Conservation (phyloP, 768 basidiomycete genomes). For the Trametes sanguinea region DNA sequence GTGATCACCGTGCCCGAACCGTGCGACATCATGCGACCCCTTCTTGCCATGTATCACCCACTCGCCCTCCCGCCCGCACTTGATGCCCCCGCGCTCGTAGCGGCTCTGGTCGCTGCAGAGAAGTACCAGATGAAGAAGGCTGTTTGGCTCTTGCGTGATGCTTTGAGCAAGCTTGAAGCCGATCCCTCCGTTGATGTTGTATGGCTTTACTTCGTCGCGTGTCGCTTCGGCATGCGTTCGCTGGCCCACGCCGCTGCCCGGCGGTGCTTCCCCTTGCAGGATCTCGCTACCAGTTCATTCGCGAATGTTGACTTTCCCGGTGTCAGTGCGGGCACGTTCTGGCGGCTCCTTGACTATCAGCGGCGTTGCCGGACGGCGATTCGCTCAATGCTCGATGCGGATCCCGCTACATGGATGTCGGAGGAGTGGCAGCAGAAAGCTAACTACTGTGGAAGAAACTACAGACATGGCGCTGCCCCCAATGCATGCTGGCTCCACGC, state of each 20-base stretch:
- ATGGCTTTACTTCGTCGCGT: conserved; percentile 8
- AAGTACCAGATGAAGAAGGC: conserved; percentile 13
- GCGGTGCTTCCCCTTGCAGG: background rate
- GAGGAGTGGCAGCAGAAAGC: background rate
- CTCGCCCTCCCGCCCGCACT: background rate
- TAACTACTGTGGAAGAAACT: background rate
- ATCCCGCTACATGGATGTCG: background rate
- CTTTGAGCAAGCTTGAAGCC: background rate
- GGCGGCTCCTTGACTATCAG: conserved; percentile 11
- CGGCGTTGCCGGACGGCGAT: conserved; percentile 1
- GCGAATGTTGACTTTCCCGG: background rate
- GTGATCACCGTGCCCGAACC: conserved; percentile 23
- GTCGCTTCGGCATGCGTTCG: background rate
- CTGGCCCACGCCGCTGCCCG: conserved; percentile 5
- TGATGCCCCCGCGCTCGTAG: background rate
- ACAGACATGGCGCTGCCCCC: too few species aligned
- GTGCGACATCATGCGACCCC: conserved; percentile 27
- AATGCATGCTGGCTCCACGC: background rate
- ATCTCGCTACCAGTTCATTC: background rate
- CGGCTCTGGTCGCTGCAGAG: background rate
- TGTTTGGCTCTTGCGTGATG: background rate
- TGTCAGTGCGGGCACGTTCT: conserved; percentile 1
- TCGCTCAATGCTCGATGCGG: background rate
- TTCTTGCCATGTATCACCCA: conserved; percentile 29
- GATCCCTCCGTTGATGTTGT: background rate